Conservation (phyloP, 169 alveolate species). For the Cryptosporidium baileyi region DNA sequence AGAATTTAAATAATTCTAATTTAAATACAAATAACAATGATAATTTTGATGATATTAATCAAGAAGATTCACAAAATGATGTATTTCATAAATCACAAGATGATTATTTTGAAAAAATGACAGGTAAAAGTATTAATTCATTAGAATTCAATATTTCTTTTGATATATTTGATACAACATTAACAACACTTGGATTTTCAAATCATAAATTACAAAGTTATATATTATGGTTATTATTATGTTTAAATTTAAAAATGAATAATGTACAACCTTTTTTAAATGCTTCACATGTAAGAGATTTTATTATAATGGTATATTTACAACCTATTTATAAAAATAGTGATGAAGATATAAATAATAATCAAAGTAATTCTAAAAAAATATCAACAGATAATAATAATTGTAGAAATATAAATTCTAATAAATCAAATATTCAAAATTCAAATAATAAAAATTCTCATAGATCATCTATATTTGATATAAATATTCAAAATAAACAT, state of each 20-base stretch:
- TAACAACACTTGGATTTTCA: constrained; percentile 45
- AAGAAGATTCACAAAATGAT: neutral
- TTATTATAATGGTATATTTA: constrained; percentile 9
- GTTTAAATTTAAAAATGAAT: constrained; percentile 12
- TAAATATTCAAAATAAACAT: neutral
- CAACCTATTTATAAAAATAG: constrained; percentile 10
- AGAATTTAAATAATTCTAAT: neutral
- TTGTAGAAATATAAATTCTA: neutral
- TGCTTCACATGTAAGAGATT: constrained; percentile 28
- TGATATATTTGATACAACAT: constrained; percentile 33
- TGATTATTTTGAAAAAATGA: neutral
- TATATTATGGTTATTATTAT: constrained; percentile 23
- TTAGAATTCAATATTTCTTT: constrained; percentile 14
- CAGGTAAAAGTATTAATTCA: neutral
- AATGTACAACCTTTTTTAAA: neutral
- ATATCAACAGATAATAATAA: neutral
- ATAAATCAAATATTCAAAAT: neutral
- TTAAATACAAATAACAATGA: neutral
- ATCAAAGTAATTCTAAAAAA: neutral
- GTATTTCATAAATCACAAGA: neutral
- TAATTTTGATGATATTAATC: neutral
- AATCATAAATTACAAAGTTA: constrained; percentile 30
- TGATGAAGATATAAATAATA: neutral
- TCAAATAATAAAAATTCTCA: neutral
- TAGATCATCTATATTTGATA: constrained; percentile 8